Percentiles rank a stretch among this genome's conserved stretches.
Evolutionary conservation across 345 rosid species (phyloP).

Genomic region (Punica granatum): DNA sequence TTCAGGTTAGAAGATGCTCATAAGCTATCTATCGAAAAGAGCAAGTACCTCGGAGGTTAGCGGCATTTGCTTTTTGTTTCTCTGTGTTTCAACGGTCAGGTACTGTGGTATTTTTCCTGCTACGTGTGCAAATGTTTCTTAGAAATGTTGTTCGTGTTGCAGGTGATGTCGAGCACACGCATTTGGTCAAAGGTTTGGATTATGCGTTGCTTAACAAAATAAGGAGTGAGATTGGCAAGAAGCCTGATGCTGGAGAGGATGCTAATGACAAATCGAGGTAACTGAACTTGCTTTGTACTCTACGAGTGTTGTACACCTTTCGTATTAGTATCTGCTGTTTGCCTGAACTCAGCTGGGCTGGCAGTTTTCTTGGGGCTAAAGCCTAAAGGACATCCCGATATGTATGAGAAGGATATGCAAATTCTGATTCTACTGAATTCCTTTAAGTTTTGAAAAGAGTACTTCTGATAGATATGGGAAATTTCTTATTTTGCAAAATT

Average conservation of each 20-base stretch:
- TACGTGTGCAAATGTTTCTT: neutral
- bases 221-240: constrained; percentile 88
- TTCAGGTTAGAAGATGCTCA: constrained; percentile 67
- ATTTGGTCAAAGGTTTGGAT: constrained; percentile 97
- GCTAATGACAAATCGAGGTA: constrained; percentile 61
- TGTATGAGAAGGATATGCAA: neutral
- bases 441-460: no score
- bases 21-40: constrained; percentile 87
- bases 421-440: neutral
- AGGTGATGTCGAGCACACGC: constrained; percentile 98
- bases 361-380: neutral
- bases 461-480: no score
- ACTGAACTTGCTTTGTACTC: constrained; percentile 1
- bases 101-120: neutral
- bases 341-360: neutral
- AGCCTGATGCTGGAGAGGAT: constrained; percentile 69
- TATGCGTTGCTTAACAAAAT: constrained; percentile 86
- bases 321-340: neutral
- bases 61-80: constrained; percentile 9
- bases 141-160: constrained; percentile 10
- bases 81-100: neutral
- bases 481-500: neutral
- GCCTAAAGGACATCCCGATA: neutral
- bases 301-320: neutral
- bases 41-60: constrained; percentile 99